phyloP scores from a whole-genome alignment of 208 protist species.

The Trichomonas vaginalis region DNA sequence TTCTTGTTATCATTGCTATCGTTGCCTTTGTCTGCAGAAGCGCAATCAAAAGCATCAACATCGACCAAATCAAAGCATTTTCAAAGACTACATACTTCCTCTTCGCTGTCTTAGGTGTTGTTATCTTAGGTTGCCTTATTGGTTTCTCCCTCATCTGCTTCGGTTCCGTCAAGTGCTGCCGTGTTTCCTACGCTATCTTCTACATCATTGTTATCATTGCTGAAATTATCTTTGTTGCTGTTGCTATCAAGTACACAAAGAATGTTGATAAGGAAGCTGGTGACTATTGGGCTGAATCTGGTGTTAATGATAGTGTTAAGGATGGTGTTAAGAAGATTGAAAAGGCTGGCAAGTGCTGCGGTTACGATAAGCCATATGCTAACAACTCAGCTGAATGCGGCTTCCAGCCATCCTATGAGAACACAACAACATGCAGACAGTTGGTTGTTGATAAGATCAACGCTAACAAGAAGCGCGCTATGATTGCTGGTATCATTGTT shows the following conservation, averaged over 20 bases:
- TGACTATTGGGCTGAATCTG: not conserved
- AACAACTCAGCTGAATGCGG: not conserved
- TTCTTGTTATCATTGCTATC: not conserved
- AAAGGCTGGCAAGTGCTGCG: not conserved
- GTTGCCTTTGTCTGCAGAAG: not conserved
- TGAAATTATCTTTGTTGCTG: not conserved
- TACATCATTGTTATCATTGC: not conserved
- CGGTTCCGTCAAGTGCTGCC: not conserved
- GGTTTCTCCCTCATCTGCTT: not conserved
- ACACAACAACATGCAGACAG: not conserved
- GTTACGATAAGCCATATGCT: not conserved
- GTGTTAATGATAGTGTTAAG: not conserved
- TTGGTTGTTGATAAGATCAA: not conserved
- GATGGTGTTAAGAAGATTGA: not conserved
- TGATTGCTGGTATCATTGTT: not conserved
- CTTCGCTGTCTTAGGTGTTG: not conserved
- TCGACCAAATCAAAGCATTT: not conserved
- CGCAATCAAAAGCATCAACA: not conserved
- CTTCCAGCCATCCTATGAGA: not conserved
- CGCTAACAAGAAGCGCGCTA: not conserved
- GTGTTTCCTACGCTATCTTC: not conserved
- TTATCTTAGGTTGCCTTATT: not conserved
- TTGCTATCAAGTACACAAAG: not conserved
- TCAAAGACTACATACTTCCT: not conserved
- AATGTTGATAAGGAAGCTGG: not conserved